Conservation (phyloP, 2,329 filamentous ascomycete species). For the Botryotinia convoluta region DNA sequence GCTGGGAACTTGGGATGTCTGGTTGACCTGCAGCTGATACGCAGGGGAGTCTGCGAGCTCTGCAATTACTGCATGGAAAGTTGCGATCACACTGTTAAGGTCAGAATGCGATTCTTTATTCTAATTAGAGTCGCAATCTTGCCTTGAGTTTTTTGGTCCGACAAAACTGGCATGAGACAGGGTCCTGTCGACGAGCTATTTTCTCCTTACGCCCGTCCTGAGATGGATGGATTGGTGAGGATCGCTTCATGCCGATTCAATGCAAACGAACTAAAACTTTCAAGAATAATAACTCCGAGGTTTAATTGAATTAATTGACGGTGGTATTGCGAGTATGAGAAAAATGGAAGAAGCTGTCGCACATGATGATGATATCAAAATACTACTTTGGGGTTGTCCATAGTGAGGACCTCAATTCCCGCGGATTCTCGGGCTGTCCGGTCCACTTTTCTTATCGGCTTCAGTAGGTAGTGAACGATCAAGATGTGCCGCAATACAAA, state of each 20-base stretch:
- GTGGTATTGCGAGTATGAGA: too few relatives aligned
- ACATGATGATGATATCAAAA: background rate
- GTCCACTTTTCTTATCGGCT: background rate
- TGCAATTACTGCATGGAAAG: slow-evolving; percentile 33
- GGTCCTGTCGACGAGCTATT: slow-evolving; percentile 28
- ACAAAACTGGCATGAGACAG: slow-evolving; percentile 33
- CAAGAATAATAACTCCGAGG: background rate
- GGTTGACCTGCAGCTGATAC: background rate
- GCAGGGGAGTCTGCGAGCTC: slow-evolving; percentile 23
- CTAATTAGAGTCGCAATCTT: background rate
- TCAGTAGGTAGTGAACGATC: background rate
- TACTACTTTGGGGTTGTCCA: background rate
- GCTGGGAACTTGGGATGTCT: background rate
- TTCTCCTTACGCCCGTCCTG: slow-evolving; percentile 6
- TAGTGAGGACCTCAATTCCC: background rate
- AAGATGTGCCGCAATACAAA: too few relatives aligned
- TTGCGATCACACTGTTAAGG: slow-evolving; percentile 29
- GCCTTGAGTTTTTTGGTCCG: slow-evolving; percentile 28
- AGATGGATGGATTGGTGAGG: background rate
- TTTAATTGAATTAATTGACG: background rate
- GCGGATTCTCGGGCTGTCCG: background rate
- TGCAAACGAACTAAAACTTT: too few relatives aligned
- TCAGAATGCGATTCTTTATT: background rate
- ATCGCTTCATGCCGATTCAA: slow-evolving; percentile 6
- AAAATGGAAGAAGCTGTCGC: background rate